Evolutionary conservation across 176 grass and related monocot genomes (phyloP).

Genomic region (Tuctoria greenei): DNA sequence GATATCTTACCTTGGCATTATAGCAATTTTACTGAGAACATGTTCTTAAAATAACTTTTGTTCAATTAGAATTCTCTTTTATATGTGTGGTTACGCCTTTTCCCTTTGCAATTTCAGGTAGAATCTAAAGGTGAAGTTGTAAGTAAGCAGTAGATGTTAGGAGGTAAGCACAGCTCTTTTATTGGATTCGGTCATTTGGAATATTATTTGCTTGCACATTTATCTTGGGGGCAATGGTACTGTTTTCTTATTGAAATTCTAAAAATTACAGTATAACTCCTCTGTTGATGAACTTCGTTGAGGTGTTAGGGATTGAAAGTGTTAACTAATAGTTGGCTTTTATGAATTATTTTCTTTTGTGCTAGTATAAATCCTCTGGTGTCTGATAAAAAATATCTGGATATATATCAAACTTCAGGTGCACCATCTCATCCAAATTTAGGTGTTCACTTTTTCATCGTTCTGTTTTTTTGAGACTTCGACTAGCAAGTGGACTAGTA

Average conservation of each 20-base stretch:
- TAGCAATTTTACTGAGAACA: neutral
- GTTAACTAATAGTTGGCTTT: neutral
- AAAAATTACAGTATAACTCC: neutral
- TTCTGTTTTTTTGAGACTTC: neutral
- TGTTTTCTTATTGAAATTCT: neutral
- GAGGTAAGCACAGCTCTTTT: slow-evolving; percentile 40
- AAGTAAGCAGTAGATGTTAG: slow-evolving; percentile 40
- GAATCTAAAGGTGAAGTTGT: slow-evolving; percentile 63
- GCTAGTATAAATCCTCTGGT: neutral
- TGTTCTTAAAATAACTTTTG: neutral
- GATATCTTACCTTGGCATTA: neutral
- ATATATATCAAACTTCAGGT: neutral
- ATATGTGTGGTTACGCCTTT: slow-evolving; percentile 25
- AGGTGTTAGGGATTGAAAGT: neutral
- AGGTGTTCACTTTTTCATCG: neutral
- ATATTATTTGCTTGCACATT: neutral
- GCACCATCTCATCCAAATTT: neutral
- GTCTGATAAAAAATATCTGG: neutral
- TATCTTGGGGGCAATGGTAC: neutral
- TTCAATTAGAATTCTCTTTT: slow-evolving; percentile 26
- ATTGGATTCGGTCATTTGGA: neutral
- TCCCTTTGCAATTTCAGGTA: slow-evolving; percentile 42
- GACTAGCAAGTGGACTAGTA: neutral
- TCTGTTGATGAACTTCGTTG: neutral
- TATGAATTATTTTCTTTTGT: neutral